Conservation (phyloP, 257 asterid genomes). For the Anisodus tanguticus region DNA sequence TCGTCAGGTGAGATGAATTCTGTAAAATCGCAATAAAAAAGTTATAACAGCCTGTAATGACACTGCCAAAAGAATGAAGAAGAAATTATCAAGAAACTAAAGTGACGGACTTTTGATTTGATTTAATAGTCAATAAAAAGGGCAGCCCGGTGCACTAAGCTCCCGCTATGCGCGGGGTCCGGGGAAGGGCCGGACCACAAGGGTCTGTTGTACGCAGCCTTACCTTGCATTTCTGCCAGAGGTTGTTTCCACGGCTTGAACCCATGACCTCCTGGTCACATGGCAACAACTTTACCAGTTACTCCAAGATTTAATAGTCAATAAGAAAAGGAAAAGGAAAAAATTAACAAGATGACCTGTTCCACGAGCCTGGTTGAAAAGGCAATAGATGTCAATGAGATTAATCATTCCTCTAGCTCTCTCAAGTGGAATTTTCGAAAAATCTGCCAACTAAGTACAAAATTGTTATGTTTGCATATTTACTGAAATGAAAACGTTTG, state of each 20-base stretch:
- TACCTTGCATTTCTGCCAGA: no score
- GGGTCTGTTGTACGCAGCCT: no score
- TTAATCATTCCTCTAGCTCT: constrained; percentile 96
- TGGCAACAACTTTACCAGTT: no score
- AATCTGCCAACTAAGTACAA: constrained; percentile 86
- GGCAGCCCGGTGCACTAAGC: no score
- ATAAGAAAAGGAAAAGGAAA: constrained; percentile 21
- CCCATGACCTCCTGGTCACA: no score
- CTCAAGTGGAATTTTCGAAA: constrained; percentile 79
- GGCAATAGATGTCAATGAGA: constrained; percentile 89
- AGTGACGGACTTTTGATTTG: constrained; percentile 6
- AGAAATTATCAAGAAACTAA: background rate
- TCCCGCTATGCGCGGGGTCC: no score
- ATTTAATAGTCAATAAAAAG: background rate
- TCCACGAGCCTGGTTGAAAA: constrained; percentile 98
- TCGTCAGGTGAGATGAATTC: constrained; percentile 98
- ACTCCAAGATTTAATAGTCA: background rate
- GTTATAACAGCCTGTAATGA: constrained; percentile 8
- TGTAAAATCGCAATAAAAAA: constrained; percentile 35
- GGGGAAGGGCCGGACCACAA: no score
- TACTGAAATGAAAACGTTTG: background rate
- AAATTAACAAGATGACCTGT: constrained; percentile 61
- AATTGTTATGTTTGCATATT: constrained; percentile 27
- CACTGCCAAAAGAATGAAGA: background rate
- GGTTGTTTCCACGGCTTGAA: no score